Evolutionary conservation across 2,329 filamentous ascomycete species (phyloP), one percentile per base, ranked within the genome.

Genomic region (Coleophoma crateriformis): DNA sequence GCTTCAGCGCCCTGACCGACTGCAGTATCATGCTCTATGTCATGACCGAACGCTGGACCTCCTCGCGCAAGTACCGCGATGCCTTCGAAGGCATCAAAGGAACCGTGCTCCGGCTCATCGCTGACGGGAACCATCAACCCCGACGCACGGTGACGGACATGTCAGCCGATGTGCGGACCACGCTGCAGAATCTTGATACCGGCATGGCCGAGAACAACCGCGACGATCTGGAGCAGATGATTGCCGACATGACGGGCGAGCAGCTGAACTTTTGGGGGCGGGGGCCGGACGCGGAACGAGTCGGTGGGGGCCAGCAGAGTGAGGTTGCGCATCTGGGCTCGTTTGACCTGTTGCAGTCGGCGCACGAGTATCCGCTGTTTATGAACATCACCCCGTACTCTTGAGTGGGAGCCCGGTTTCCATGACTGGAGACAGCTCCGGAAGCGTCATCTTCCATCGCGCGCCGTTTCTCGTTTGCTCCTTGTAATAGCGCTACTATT

Each of bases 191-290:
- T 39, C 17, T 39, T n/a, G 37, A 39, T 7, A 5, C 37, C 37
- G 17, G 17, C 11, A 7, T 39, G 37, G 37, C 12, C 7, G 17
- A n/a, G 17, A 19, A 39, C 38, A 50, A 50, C 17, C 48, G 32
- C 27, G 51, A 53, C 14, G 48, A 53, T 41, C 19, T 53, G 27
- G 48, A 53, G 19, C 48, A 50, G 27, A 53, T 53, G 48, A 48
- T 53, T 32, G 44, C 48, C 20, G 51, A 53, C 33, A 53, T 53
- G 51, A 53, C 51, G 6, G 51, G 51, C 13, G 48, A 53, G 45
- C 45, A 22, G 11, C 22, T 44, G 34, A 41, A 34, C 33, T 48
- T 53, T 34, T 53, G 51, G 51, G 42, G 46, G 27, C 27, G 27
- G 6, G 27, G 27, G 7, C 27, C 27, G 6, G 27, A 27, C 7